phyloP scores from a whole-genome alignment of 2,329 filamentous ascomycete genomes.

The Aspergillus japonicus region DNA sequence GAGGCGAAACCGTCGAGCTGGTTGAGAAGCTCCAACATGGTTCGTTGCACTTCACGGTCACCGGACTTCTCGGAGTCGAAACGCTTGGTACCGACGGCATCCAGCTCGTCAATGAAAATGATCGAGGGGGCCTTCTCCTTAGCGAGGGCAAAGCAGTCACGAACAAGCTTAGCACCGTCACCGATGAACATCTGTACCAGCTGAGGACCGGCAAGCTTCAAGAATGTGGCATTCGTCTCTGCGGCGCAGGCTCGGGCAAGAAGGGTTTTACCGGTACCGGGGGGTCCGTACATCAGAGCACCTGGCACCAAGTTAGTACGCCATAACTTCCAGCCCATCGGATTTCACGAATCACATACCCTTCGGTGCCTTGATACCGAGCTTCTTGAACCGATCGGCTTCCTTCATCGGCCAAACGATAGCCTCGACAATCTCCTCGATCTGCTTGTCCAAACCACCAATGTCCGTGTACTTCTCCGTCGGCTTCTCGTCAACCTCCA shows the following conservation, averaged over 20 bases:
- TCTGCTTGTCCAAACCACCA: conserved; percentile 96
- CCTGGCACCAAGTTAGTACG: conserved; percentile 52
- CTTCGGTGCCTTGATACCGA: conserved; percentile 98
- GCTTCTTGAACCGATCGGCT: conserved; percentile 98
- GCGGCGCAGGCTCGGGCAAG: conserved; percentile 94
- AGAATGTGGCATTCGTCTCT: conserved; percentile 96
- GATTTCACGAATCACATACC: conserved; percentile 56
- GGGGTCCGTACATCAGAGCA: conserved; percentile 89
- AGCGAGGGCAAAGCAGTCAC: conserved; percentile 93
- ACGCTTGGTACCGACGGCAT: conserved; percentile 97
- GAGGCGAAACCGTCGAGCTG: conserved; percentile 97
- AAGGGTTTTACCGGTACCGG: conserved; percentile 51
- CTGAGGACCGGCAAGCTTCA: conserved; percentile 96
- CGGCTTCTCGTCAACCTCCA: conserved; percentile 99
- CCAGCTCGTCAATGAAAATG: conserved; percentile 98
- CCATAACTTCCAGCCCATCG: background rate
- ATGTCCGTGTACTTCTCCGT: conserved; percentile 99
- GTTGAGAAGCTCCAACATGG: conserved; percentile 97
- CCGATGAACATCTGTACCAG: conserved; percentile 99
- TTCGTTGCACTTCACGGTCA: conserved; percentile 95
- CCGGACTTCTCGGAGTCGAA: conserved; percentile 98
- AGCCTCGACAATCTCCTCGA: conserved; percentile 96
- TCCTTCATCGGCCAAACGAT: conserved; percentile 99
- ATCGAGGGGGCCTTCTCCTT: conserved; percentile 99
- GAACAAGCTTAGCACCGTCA: conserved; percentile 94